Evolutionary conservation across 2,329 filamentous ascomycete genomes (phyloP).

Genomic region (Ophiostoma quercus): DNA sequence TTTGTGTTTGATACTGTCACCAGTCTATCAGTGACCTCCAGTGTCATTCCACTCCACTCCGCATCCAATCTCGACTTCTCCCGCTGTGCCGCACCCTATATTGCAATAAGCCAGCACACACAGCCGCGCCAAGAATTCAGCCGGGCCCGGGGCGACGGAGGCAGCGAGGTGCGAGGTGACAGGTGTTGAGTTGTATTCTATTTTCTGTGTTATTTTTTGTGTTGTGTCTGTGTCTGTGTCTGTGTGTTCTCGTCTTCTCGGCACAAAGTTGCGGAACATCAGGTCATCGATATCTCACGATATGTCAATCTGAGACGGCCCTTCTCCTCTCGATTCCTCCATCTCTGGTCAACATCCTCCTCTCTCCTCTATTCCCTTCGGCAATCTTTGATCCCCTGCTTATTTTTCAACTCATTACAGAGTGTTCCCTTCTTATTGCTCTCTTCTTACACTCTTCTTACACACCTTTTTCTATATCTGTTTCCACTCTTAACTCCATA

Average conservation of each 20-base stretch:
- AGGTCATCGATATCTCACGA: neutral
- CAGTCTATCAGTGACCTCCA: neutral
- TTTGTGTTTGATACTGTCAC: neutral
- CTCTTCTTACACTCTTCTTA: neutral
- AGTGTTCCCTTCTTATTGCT: neutral
- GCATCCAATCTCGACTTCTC: neutral
- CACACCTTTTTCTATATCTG: neutral
- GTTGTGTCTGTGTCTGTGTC: too few relatives aligned
- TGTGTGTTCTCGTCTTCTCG: too few relatives aligned
- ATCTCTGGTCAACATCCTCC: too few relatives aligned
- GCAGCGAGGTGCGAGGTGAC: neutral
- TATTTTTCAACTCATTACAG: too few relatives aligned
- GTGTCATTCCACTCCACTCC: neutral
- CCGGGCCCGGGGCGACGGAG: neutral
- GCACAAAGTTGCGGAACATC: neutral
- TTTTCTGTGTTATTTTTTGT: neutral
- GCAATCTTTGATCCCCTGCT: neutral
- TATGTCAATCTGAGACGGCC: neutral
- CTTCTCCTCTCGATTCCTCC: neutral
- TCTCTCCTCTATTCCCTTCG: neutral
- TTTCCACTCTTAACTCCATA: neutral
- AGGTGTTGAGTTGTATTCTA: neutral
- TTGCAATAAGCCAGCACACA: neutral
- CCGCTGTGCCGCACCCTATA: neutral
- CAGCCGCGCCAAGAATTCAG: neutral